Evolutionary conservation across 1,139 yeast species (phyloP).

Genomic region (Suhomyces anneliseae): DNA sequence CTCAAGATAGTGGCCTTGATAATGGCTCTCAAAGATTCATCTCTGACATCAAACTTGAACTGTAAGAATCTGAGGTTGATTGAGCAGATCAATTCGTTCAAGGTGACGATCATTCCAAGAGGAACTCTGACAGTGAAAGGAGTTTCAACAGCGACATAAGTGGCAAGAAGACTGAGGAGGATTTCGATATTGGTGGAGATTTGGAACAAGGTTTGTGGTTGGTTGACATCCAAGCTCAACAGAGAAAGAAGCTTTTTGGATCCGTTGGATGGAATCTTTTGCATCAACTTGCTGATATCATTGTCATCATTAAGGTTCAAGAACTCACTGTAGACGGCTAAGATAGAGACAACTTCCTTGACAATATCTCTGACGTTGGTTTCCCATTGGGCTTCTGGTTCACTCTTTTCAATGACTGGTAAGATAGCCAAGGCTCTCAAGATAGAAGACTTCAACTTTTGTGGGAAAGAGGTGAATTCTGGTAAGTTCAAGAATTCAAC

Average conservation of each 20-base stretch:
- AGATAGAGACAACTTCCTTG: conserved; percentile 51
- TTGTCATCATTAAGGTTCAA: conserved; percentile 57
- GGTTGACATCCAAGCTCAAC: conserved; percentile 57
- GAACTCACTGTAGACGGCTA: conserved; percentile 56
- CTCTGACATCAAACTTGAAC: conserved; percentile 58
- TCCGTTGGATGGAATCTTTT: conserved; percentile 31
- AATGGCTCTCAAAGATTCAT: conserved; percentile 42
- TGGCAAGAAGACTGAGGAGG: conserved; percentile 44
- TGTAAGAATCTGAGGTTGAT: conserved; percentile 55
- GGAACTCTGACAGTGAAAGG: conserved; percentile 55
- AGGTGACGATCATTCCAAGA: conserved; percentile 49
- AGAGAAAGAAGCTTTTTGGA: conserved; percentile 40
- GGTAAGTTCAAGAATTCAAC: conserved; percentile 30
- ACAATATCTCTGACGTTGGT: conserved; percentile 34
- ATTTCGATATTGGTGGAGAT: conserved; percentile 51
- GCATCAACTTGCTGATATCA: conserved; percentile 37
- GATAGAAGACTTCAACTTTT: conserved; percentile 38
- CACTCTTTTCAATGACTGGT: conserved; percentile 54
- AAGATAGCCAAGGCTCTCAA: conserved; percentile 58
- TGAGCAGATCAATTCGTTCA: conserved; percentile 53
- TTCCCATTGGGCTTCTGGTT: conserved; percentile 53
- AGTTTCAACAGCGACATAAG: conserved; percentile 48
- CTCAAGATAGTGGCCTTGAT: conserved; percentile 42
- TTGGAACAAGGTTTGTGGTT: conserved; percentile 49
- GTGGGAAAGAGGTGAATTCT: conserved; percentile 34